Conservation (phyloP, 1,284 basidiomycete species). For the Cerioporus squamosus region DNA sequence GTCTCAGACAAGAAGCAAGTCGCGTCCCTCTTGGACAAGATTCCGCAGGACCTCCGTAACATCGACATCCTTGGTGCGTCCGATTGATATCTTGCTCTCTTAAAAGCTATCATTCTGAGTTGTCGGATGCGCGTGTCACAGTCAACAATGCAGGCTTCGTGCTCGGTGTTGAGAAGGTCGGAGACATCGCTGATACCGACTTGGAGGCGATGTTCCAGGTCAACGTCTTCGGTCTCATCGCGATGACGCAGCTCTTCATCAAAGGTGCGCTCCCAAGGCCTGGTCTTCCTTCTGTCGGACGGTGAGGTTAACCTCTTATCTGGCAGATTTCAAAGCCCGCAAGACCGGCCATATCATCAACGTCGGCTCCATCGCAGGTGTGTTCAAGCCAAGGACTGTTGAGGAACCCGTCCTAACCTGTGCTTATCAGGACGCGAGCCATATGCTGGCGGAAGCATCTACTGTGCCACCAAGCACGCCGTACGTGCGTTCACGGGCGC, state of each 20-base stretch:
- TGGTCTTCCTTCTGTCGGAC: background rate
- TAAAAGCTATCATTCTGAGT: too few species aligned
- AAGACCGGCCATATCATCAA: conserved; percentile 94
- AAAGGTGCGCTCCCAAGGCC: conserved; percentile 49
- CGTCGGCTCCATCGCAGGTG: conserved; percentile 90
- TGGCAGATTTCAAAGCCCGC: conserved; percentile 85
- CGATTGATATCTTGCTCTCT: background rate
- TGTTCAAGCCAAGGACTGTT: background rate
- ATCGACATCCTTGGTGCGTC: conserved; percentile 76
- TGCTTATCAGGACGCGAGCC: conserved; percentile 75
- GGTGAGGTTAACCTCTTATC: background rate
- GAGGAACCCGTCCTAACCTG: background rate
- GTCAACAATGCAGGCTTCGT: conserved; percentile 93
- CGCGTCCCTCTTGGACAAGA: conserved; percentile 64
- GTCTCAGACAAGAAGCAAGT: conserved; percentile 77
- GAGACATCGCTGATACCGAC: conserved; percentile 76
- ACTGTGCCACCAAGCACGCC: conserved; percentile 88
- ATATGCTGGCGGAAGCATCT: conserved; percentile 87
- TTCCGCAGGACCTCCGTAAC: conserved; percentile 68
- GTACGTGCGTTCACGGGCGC: conserved; percentile 88
- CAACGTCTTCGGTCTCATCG: conserved; percentile 90
- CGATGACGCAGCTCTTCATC: conserved; percentile 80
- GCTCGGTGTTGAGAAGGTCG: conserved; percentile 81
- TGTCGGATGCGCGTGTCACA: conserved; percentile 31
- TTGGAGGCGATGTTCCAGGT: conserved; percentile 91